phyloP scores from a whole-genome alignment of 257 asterid species.

The Solanum sitiens region DNA sequence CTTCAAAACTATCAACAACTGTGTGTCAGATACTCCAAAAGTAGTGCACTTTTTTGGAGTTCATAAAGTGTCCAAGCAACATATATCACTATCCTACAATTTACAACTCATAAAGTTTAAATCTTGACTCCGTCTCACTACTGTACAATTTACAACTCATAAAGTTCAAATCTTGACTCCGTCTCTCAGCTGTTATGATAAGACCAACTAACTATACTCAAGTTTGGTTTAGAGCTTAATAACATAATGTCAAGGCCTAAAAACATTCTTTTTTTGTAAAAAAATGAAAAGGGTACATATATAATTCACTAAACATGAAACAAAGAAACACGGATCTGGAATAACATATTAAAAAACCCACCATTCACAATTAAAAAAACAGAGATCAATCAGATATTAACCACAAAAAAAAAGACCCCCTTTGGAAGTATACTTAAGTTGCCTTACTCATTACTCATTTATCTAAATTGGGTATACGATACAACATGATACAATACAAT shows the following conservation, averaged over 20 bases:
- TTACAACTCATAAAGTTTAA: neutral
- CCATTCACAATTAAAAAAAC: neutral
- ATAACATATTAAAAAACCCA: neutral
- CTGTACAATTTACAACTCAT: too few species aligned
- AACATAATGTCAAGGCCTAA: neutral
- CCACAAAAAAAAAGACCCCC: neutral
- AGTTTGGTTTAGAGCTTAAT: neutral
- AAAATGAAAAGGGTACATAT: neutral
- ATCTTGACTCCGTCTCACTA: too few species aligned
- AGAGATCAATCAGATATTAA: neutral
- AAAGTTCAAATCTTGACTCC: neutral
- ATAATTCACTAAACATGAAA: neutral
- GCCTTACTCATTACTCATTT: neutral
- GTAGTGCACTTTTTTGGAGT: neutral
- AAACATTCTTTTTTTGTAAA: neutral
- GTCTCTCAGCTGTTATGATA: neutral
- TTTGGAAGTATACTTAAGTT: neutral
- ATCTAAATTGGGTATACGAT: neutral
- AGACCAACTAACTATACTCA: neutral
- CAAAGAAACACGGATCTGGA: neutral
- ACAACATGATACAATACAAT: neutral
- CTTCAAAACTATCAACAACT: neutral
- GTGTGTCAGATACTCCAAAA: neutral
- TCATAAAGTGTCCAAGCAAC: neutral
- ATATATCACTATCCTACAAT: neutral